Percentiles rank a stretch among this genome's conserved stretches.
Conservation (phyloP, 23 red algal species). For the Cyanidiococcus yangmingshanensis region DNA sequence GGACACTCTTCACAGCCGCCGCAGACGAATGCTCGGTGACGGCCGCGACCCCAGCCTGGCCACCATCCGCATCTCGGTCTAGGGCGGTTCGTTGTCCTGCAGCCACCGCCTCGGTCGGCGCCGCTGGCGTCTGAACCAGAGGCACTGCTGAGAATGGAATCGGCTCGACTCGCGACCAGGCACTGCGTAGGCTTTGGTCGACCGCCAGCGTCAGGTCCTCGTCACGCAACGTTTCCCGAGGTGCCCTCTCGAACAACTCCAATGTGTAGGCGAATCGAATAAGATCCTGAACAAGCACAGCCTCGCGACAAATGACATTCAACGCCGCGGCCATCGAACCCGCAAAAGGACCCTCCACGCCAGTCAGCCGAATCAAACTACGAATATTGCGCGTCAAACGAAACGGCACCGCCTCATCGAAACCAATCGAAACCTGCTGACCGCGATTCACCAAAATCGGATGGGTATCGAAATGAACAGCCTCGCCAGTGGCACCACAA, state of each 20-base stretch:
- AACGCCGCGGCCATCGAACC: conserved; percentile 49
- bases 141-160: neutral
- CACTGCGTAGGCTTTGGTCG: neutral
- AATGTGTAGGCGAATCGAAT: neutral
- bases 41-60: neutral
- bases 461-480: conserved; percentile 37
- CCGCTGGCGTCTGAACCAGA: neutral
- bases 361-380: conserved; percentile 32
- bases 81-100: neutral
- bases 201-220: neutral
- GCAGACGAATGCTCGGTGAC: neutral
- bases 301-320: conserved; percentile 27
- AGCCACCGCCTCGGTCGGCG: neutral
- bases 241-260: conserved; percentile 21
- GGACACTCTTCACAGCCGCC: no score
- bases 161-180: neutral
- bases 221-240: neutral
- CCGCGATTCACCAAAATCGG: conserved; percentile 39
- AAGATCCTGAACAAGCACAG: neutral
- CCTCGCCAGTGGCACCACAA: conserved; percentile 37
- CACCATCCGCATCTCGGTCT: neutral
- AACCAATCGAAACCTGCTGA: conserved; percentile 29
- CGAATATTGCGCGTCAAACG: conserved; percentile 80
- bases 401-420: conserved; percentile 89
- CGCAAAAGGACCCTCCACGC: conserved; percentile 45